Base-by-base conservation (phyloP, 495 filamentous ascomycete genomes). In the Hyphodiscus hymeniophilus region DNA sequence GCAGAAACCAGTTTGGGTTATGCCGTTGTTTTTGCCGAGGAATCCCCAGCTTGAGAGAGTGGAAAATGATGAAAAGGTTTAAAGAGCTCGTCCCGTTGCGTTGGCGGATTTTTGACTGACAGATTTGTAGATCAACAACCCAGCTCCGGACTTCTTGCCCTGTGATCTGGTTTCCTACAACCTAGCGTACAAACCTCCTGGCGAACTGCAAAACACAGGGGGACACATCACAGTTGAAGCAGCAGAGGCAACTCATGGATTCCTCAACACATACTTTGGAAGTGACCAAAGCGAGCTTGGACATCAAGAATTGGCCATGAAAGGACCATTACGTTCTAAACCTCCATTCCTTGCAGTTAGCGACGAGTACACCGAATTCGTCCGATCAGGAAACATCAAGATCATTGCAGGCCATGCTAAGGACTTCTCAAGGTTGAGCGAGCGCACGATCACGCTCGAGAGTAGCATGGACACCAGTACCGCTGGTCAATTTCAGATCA, bases 151-250 rank as follows among this genome's bases (percentile, higher is more conserved):
- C 0, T 90, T 94, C 50, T 57, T 89, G 0, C 89, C 89, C 0
- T 58, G 87, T n/a, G 89, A 95, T 60, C 62, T 92, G 20, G 66
- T 70, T 20, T 74, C 90, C 22, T 89, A 87, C 58, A 85, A 94
- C 50, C 63, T 87, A 6, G 62, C 67, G 15, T 74, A 77, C 31
- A 71, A 84, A 20, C 75, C 78, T 2, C 62, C 67, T 0, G 71
- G 70, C 7, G 67, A 67, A n/a, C 60, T 87, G n/a, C 61, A 65
- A 16, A 79, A 84, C 38, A 65, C 61, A 0, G 68, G 79, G 23
- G 84, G 82, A 0, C 74, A 77, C 22, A 70, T 85, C 28, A 61
- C 73, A 0, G 48, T 67, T 7, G 77, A 84, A 7, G 68, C 70
- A 16, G 72, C 77, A 13, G 66, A 60, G 18, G 60, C 62, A 17